These are phyloP conservation scores for Lentinula novae-zelandiae DNA, from an alignment of 1,284 basidiomycete species.

Conservation along the genomic window DNA sequence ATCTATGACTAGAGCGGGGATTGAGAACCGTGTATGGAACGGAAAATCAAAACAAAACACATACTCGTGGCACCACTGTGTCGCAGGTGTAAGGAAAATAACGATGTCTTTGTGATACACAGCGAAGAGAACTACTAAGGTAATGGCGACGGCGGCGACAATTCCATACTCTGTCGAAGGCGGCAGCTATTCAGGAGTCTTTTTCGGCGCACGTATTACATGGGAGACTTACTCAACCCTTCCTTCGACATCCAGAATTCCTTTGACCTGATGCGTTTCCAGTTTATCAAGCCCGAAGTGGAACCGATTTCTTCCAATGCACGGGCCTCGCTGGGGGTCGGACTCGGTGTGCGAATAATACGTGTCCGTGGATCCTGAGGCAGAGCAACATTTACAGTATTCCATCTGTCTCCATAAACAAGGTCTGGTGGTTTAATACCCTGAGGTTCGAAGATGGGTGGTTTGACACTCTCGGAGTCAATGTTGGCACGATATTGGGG, in stretches of 20 bases:
- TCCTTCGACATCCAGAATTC: constrained; percentile 43
- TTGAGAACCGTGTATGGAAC: background rate
- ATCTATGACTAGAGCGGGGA: background rate
- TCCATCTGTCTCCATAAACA: background rate
- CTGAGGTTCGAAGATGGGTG: background rate
- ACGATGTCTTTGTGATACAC: constrained; percentile 3
- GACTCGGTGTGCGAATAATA: constrained; percentile 46
- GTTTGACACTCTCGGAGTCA: background rate
- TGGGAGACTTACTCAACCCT: constrained; percentile 42
- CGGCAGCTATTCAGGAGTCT: background rate
- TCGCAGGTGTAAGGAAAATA: background rate
- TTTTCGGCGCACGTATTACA: background rate
- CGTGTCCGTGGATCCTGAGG: background rate
- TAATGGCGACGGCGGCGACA: constrained; percentile 27
- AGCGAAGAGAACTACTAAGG: background rate
- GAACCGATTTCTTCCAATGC: constrained; percentile 27
- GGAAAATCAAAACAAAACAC: background rate
- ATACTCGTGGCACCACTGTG: constrained; percentile 5
- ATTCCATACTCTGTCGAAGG: constrained; percentile 47
- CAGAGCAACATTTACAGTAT: background rate
- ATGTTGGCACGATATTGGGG: background rate
- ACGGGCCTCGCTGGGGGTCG: constrained; percentile 53
- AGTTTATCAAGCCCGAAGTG: constrained; percentile 35
- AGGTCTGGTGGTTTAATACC: background rate
- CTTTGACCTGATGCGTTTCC: constrained; percentile 27